phyloP scores from a whole-genome alignment of 2,329 filamentous ascomycete genomes.

The Thyridium curvatum region DNA sequence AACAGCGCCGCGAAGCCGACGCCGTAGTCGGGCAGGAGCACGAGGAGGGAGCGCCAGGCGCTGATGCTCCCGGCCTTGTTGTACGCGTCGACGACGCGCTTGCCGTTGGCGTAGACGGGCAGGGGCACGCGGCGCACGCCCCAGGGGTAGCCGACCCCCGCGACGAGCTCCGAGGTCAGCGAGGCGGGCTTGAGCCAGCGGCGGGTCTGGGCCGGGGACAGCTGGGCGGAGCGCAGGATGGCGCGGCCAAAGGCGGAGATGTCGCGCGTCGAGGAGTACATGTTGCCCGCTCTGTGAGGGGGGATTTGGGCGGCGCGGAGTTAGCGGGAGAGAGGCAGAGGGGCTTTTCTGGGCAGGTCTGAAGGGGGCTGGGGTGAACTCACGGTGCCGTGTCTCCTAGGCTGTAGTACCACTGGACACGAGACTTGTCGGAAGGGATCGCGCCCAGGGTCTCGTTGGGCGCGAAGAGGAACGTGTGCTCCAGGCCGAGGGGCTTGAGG shows the following conservation, averaged over 20 bases:
- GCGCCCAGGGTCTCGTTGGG: conserved; percentile 10
- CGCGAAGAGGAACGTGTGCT: conserved; percentile 11
- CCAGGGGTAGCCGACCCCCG: conserved; percentile 36
- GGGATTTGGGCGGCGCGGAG: too few relatives aligned
- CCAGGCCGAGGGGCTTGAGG: conserved; percentile 22
- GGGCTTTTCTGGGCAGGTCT: too few relatives aligned
- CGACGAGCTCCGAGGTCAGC: conserved; percentile 27
- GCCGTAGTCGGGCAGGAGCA: conserved; percentile 24
- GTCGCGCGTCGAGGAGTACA: conserved; percentile 36
- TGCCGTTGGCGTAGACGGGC: conserved; percentile 1
- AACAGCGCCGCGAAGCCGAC: conserved; percentile 26
- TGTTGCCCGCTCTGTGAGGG: conserved; percentile 27
- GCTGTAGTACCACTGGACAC: conserved; percentile 24
- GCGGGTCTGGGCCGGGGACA: conserved; percentile 26
- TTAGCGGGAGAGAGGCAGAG: conserved; percentile 1
- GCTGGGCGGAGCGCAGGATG: conserved; percentile 29
- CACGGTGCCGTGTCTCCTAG: conserved; percentile 33
- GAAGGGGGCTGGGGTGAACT: conserved; percentile 7
- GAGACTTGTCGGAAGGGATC: conserved; percentile 12
- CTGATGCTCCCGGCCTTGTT: conserved; percentile 23
- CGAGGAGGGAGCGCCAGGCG: conserved; percentile 24
- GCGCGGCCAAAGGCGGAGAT: conserved; percentile 33
- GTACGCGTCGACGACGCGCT: conserved; percentile 7
- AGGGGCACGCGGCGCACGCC: conserved; percentile 28
- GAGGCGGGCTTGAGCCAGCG: conserved; percentile 36